phyloP scores from a whole-genome alignment of 2,329 filamentous ascomycete genomes.

The Truncatella angustata region DNA sequence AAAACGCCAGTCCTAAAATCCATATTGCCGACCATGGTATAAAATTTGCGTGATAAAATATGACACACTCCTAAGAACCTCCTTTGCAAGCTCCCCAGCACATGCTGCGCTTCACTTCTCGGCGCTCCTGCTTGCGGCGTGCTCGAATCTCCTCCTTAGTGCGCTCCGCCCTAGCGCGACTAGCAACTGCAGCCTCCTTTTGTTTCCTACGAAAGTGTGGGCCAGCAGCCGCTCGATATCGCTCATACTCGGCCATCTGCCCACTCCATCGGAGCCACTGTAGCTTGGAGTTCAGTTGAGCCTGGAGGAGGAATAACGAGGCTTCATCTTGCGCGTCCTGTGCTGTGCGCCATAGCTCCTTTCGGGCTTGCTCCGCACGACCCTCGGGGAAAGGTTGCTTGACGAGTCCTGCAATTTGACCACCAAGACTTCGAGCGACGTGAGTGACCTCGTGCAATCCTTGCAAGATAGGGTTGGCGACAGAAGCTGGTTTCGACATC shows the following conservation, averaged over 20 bases:
- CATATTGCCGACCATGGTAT: conserved; percentile 24
- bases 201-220: conserved; percentile 37
- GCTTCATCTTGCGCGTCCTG: conserved; percentile 38
- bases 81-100: conserved; percentile 21
- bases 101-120: conserved; percentile 15
- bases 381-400: conserved; percentile 21
- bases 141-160: conserved; percentile 27
- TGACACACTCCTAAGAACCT: conserved; percentile 14
- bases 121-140: conserved; percentile 23
- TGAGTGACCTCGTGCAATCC: conserved; percentile 23
- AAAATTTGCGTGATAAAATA: conserved; percentile 17
- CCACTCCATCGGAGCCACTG: conserved; percentile 56
- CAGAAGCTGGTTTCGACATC: conserved; percentile 29
- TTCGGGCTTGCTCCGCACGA: conserved; percentile 27
- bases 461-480: conserved; percentile 28
- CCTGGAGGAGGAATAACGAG: conserved; percentile 45
- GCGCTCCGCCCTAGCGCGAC: conserved; percentile 23
- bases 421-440: conserved; percentile 17
- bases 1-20: conserved; percentile 27
- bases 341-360: conserved; percentile 30
- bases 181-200: conserved; percentile 28
- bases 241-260: conserved; percentile 42
- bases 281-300: conserved; percentile 55
- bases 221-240: conserved; percentile 48
- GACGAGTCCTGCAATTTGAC: conserved; percentile 19